These are phyloP conservation scores for Neonectria magnoliae DNA, from an alignment of 2,329 filamentous ascomycete genomes.

Conservation along the genomic window DNA sequence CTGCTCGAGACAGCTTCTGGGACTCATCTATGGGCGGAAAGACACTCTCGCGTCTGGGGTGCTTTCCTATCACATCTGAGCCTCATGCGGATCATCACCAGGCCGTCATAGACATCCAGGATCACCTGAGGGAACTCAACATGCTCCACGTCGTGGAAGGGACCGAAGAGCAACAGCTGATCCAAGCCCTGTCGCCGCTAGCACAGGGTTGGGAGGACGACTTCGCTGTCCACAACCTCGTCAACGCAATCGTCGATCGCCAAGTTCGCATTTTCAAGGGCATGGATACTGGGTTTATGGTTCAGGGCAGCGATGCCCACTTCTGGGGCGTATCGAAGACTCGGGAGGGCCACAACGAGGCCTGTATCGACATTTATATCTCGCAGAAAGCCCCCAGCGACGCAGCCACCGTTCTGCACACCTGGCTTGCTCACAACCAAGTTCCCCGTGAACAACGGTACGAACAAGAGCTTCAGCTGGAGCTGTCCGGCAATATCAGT, in stretches of 20 bases:
- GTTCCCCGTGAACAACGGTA: slow-evolving; percentile 17
- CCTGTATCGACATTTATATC: slow-evolving; percentile 23
- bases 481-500: not conserved
- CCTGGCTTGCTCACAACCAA: slow-evolving; percentile 20
- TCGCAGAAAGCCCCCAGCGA: slow-evolving; percentile 22
- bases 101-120: slow-evolving; percentile 22
- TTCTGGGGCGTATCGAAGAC: slow-evolving; percentile 26
- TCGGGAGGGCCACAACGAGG: not conserved
- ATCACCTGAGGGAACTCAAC: slow-evolving; percentile 19
- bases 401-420: slow-evolving; percentile 20
- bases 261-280: slow-evolving; percentile 25
- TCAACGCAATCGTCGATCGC: slow-evolving; percentile 6
- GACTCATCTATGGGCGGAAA: slow-evolving; percentile 17
- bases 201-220: not conserved
- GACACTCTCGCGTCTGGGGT: slow-evolving; percentile 20
- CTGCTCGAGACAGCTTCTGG: slow-evolving; percentile 24
- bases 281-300: slow-evolving; percentile 25
- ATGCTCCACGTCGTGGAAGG: slow-evolving; percentile 31
- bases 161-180: slow-evolving; percentile 19
- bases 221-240: slow-evolving; percentile 1
- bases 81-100: slow-evolving; percentile 21
- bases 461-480: slow-evolving; percentile 21
- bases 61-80: slow-evolving; percentile 26
- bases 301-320: slow-evolving; percentile 19
- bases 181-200: slow-evolving; percentile 15